Base-by-base conservation (phyloP, 495 filamentous ascomycete genomes). In the Beverwykella pulmonaria region DNA sequence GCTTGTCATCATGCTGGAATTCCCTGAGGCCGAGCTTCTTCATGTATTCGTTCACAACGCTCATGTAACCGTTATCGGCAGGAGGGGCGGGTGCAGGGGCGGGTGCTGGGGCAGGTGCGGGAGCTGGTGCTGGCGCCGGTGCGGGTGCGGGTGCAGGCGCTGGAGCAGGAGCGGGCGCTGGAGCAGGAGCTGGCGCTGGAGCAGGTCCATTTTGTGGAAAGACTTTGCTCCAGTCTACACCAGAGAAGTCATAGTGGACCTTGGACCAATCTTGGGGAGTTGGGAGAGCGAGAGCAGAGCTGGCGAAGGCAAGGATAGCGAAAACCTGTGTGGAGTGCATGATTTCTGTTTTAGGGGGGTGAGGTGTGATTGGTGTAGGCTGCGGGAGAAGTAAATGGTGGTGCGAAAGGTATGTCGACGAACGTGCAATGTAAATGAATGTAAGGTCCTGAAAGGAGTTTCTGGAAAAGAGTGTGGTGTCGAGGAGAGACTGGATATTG, bases 401-500 rank as follows among this genome's bases (percentile, higher is more conserved):
- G 23, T 47, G 53, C 44, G 27, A 22, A 54, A 1, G 14, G 15
- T 44, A 19, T 1, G 14, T 36, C 0, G 22, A 61, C 15, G 8
- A 19, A 2, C 12, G 20, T 19, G 57, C 44, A 32, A 23, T 25
- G 19, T n/a, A 50, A 61, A 55, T 44, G 60, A 55, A 47, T 32
- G 50, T 63, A 29, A 30, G 9, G 17, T 55, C 25, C 50, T 22
- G 29, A n/a, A 55, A 49, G 46, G 39, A 32, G 22, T 20, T 4
- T 34, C 4, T 34, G 30, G 4, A 34, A 39, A 62, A 53, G 25
- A 41, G 48, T 27, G 29, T 53, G 30, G 30, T 34, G 30, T 34
- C 30, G 12, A 12, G 26, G 59, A 62, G 50, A 34, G 60, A 63
- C 20, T 63, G 60, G 60, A 63, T 32, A 22, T 44, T 49, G 39